A percentile compares a stretch with the other conserved stretches of the same genome.
These are phyloP conservation scores for Fusarium anguioides DNA, from an alignment of 2,329 filamentous ascomycete species.

Conservation along the genomic window DNA sequence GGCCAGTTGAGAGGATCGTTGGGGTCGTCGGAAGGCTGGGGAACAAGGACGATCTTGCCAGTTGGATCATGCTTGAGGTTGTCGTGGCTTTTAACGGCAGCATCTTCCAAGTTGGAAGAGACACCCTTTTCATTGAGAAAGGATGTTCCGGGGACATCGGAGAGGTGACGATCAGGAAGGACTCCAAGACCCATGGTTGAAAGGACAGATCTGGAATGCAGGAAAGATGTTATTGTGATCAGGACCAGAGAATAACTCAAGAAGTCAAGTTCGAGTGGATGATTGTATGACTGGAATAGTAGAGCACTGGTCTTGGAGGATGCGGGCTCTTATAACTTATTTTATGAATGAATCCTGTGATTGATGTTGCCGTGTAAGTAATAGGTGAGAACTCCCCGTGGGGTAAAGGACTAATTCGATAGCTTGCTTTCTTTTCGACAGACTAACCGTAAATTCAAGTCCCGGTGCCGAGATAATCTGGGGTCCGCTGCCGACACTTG, in stretches of 20 bases:
- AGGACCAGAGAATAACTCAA: fast-evolving
- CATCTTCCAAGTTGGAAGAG: neutral
- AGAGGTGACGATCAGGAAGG: neutral
- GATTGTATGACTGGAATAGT: fast-evolving
- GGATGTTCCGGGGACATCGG: neutral
- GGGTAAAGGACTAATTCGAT: neutral
- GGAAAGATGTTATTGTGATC: neutral
- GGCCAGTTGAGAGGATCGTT: constrained; percentile 10
- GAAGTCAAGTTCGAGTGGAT: neutral
- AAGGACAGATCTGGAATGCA: fast-evolving
- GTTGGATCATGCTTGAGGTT: neutral
- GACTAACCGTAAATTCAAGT: neutral
- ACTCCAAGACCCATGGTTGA: neutral
- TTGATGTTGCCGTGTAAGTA: fast-evolving
- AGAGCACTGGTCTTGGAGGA: neutral
- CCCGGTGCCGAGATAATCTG: fast-evolving
- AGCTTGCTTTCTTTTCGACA: fast-evolving
- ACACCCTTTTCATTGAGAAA: neutral
- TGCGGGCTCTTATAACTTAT: neutral
- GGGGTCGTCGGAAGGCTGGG: neutral
- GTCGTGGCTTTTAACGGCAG: fast-evolving
- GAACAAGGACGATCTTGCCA: constrained; percentile 5
- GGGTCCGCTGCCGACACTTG: neutral
- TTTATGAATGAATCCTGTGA: no score
- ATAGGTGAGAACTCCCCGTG: fast-evolving